Base-by-base conservation (phyloP, 2,329 filamentous ascomycete genomes). In the Trichoderma hamatum region DNA sequence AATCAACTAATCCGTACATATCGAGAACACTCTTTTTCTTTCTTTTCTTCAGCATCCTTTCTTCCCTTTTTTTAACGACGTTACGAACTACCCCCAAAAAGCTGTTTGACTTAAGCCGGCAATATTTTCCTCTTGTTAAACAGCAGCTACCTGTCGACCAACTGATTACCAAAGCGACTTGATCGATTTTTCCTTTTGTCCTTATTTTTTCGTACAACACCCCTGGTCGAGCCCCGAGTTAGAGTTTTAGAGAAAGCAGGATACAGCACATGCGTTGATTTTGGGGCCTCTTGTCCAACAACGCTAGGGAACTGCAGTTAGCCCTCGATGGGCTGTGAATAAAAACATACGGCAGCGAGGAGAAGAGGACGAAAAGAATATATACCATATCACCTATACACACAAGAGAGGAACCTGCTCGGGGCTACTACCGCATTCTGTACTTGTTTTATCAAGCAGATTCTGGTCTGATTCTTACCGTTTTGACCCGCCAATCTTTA, bases 71-170 rank as follows among this genome's bases (percentile, higher is more conserved):
- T 69, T 64, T 43, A 43, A 70, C 67, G 69, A 70, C 66, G 66
- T 70, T 66, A 70, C 69, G 62, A 69, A 67, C 21, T 59, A 55
- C 39, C 51, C 52, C 62, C 51, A 59, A 70, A 65, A 67, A 67
- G 54, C 61, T 70, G 60, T 66, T 46, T 66, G 36, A 60, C 43
- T 69, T 60, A 51, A 49, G 32, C 39, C 21, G 58, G 65, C 66
- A 59, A 68, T 58, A 43, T 51, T 56, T 65, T 26, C 16, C 19
- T 43, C 59, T 65, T 32, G 51, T 70, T 60, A 51, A 52, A 55
- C 28, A 51, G 65, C 66, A 59, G 46, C 63, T 34, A 36, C 24
- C 58, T 59, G 39, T 63, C 58, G 32, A 65, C 69, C 69, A 66
- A 66, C 69, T 56, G 32, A 54, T 62, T 56, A 66, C 66, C 61